Evolutionary conservation across 2,329 filamentous ascomycete species (phyloP).

Genomic region (Colletotrichum theobromicola): DNA sequence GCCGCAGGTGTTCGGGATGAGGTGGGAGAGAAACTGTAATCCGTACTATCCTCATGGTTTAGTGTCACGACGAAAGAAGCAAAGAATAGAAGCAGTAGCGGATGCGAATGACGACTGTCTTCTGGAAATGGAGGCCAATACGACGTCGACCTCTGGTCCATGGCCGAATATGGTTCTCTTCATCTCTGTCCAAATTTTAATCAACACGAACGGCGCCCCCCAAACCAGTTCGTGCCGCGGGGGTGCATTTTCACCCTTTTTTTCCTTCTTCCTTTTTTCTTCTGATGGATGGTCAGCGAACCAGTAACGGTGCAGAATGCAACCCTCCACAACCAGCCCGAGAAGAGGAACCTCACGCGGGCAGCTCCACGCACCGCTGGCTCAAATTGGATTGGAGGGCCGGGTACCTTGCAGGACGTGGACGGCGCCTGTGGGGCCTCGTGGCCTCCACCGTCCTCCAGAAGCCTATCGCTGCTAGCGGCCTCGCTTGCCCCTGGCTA

Average conservation of each 20-base stretch:
- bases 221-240: constrained; percentile 11
- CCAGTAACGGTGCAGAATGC: not conserved
- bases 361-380: not conserved
- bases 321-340: not conserved
- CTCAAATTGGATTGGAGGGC: constrained; percentile 9
- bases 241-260: not conserved
- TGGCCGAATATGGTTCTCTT: constrained; percentile 4
- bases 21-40: not conserved
- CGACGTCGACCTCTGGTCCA: not conserved
- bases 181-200: constrained; percentile 11
- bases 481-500: constrained; percentile 8
- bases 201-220: constrained; percentile 8
- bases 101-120: not conserved
- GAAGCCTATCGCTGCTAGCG: constrained; percentile 18
- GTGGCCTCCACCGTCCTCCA: constrained; percentile 10
- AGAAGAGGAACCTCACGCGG: not conserved
- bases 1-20: not conserved
- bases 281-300: not conserved
- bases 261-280: not conserved
- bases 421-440: not conserved
- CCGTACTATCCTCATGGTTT: not conserved
- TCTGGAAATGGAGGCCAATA: constrained; percentile 2
- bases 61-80: not conserved
- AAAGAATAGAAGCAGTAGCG: not conserved
- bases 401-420: constrained; percentile 18